Conservation (phyloP, 2,329 filamentous ascomycete species). For the Phaeophleospora eucalypticola region DNA sequence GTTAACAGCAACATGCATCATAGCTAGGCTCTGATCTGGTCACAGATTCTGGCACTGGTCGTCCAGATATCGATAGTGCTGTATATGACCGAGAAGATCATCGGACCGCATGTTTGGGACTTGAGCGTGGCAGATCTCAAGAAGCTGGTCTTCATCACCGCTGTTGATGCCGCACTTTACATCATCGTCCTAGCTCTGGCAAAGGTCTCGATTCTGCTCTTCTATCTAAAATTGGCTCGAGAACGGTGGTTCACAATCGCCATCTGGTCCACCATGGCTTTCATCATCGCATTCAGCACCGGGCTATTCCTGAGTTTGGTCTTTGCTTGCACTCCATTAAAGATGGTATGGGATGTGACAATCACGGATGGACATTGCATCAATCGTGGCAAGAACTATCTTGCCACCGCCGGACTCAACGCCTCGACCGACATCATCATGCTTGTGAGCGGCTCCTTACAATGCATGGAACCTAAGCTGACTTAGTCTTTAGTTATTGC, state of each 20-base stretch:
- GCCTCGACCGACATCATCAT: conserved; percentile 17
- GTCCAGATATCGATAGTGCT: conserved; percentile 12
- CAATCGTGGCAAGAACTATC: conserved; percentile 11
- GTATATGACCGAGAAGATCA: not conserved
- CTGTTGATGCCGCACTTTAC: conserved; percentile 7
- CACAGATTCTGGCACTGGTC: conserved; percentile 7
- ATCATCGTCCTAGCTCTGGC: conserved; percentile 9
- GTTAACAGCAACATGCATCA: not conserved
- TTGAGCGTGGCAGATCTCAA: not conserved
- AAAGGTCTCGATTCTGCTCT: conserved; percentile 15
- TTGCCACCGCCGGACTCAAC: conserved; percentile 16
- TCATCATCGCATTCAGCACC: conserved; percentile 6
- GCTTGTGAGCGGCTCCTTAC: conserved; percentile 1
- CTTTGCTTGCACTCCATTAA: conserved; percentile 15
- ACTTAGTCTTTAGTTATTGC: not conserved
- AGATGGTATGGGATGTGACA: conserved; percentile 13
- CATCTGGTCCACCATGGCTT: conserved; percentile 9
- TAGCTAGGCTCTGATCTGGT: not conserved
- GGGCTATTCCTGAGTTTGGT: conserved; percentile 5
- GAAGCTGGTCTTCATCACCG: conserved; percentile 2
- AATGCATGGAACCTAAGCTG: not conserved
- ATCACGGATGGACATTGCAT: conserved; percentile 15
- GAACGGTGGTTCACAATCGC: conserved; percentile 14
- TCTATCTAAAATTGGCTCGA: conserved; percentile 12
- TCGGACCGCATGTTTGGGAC: conserved; percentile 15